Conservation (phyloP, 202 grass and related monocot species). For the Panicum virgatum region DNA sequence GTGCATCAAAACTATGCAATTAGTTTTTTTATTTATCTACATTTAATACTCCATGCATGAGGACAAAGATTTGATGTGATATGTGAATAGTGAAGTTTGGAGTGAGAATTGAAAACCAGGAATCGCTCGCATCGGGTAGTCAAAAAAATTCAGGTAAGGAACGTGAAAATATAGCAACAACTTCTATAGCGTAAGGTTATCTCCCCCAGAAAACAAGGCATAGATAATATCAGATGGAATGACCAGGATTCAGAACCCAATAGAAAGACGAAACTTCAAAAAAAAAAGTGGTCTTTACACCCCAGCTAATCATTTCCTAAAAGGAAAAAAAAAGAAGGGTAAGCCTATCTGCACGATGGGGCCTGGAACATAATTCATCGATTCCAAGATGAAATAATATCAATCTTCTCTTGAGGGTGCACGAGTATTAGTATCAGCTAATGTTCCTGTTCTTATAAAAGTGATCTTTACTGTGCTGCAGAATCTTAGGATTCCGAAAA, state of each 20-base stretch:
- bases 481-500: background rate
- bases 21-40: no score
- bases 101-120: no score
- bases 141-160: background rate
- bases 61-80: no score
- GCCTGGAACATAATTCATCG: background rate
- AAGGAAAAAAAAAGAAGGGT: background rate
- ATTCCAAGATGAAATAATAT: background rate
- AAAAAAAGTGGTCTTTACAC: no score
- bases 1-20: no score
- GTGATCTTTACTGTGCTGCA: background rate
- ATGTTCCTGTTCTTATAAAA: background rate
- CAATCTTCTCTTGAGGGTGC: background rate
- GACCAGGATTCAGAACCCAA: background rate
- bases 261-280: background rate
- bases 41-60: no score
- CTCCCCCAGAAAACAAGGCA: slow-evolving; percentile 15
- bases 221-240: background rate
- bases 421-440: background rate
- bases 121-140: background rate
- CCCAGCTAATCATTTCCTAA: background rate
- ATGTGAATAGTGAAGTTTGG: no score
- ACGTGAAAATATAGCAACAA: background rate
- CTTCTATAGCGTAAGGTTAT: background rate
- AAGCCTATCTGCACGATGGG: background rate